Percentiles rank a stretch among this genome's conserved stretches.
Evolutionary conservation across 2,329 filamentous ascomycete genomes (phyloP).

Genomic region (Aureobasidium sp.): DNA sequence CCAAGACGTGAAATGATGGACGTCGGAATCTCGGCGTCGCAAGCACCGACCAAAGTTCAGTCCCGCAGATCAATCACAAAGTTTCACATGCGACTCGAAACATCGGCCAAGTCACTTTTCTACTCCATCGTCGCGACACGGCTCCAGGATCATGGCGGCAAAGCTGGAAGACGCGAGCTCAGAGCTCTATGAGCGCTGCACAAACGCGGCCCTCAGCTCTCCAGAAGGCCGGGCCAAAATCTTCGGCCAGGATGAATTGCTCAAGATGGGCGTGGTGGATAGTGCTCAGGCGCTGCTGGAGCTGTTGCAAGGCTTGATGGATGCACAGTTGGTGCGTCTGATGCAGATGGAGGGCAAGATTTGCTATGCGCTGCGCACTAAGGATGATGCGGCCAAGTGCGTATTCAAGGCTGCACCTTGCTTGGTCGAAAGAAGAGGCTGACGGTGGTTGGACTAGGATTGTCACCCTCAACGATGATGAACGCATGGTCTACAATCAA

Average conservation of each 20-base stretch:
- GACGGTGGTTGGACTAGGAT: constrained; percentile 26
- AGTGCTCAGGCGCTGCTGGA: constrained; percentile 24
- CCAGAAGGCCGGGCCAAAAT: constrained; percentile 26
- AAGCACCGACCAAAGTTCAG: background rate
- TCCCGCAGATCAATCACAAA: constrained; percentile 2
- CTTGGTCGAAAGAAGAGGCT: constrained; percentile 17
- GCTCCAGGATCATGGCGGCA: background rate
- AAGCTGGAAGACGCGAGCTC: constrained; percentile 24
- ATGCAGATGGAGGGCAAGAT: constrained; percentile 24
- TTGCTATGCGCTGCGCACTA: constrained; percentile 23
- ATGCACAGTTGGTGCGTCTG: constrained; percentile 27
- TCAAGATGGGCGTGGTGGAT: constrained; percentile 21
- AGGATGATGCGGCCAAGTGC: constrained; percentile 18
- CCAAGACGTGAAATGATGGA: background rate
- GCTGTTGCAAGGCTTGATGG: constrained; percentile 27
- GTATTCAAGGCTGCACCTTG: background rate
- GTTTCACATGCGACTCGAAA: constrained; percentile 3
- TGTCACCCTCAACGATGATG: constrained; percentile 52
- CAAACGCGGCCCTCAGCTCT: constrained; percentile 20
- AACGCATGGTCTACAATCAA: constrained; percentile 62
- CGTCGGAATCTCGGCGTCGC: background rate
- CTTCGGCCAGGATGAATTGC: constrained; percentile 28
- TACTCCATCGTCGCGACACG: background rate
- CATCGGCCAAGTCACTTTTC: background rate
- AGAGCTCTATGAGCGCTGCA: constrained; percentile 25